Percentiles rank a stretch among this genome's conserved stretches.
phyloP scores from a whole-genome alignment of 2,329 filamentous ascomycete genomes.

The Setomelanomma holmii region DNA sequence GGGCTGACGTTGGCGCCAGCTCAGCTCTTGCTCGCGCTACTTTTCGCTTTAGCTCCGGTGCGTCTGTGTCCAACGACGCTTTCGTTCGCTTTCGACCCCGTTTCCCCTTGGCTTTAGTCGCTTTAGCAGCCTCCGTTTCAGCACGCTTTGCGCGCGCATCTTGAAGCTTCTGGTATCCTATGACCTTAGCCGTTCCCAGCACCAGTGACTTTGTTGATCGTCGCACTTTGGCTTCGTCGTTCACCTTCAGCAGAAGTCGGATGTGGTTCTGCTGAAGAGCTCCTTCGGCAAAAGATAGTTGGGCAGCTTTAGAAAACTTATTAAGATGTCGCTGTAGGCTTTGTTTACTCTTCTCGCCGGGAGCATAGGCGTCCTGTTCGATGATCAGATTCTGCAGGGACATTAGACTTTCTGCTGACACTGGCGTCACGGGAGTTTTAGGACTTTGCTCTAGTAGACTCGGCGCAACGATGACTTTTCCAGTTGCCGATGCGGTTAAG shows the following conservation, averaged over 20 bases:
- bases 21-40: neutral
- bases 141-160: conserved; percentile 23
- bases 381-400: neutral
- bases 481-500: neutral
- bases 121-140: conserved; percentile 28
- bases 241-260: neutral
- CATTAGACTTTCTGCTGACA: neutral
- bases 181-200: conserved; percentile 28
- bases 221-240: too few species aligned
- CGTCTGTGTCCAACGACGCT: conserved; percentile 1
- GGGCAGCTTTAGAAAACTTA: neutral
- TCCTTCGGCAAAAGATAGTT: neutral
- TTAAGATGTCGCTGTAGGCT: neutral
- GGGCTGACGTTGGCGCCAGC: neutral
- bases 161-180: conserved; percentile 29
- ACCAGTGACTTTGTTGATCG: conserved; percentile 25
- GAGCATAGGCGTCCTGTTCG: neutral
- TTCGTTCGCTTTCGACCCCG: conserved; percentile 9
- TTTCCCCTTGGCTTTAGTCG: conserved; percentile 1
- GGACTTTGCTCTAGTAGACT: neutral
- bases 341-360: neutral
- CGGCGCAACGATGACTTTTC: neutral
- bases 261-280: conserved; percentile 8
- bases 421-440: neutral
- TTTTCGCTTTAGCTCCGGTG: neutral